phyloP scores from a whole-genome alignment of 106 monocot genomes.

The Dendrobium nobile region DNA sequence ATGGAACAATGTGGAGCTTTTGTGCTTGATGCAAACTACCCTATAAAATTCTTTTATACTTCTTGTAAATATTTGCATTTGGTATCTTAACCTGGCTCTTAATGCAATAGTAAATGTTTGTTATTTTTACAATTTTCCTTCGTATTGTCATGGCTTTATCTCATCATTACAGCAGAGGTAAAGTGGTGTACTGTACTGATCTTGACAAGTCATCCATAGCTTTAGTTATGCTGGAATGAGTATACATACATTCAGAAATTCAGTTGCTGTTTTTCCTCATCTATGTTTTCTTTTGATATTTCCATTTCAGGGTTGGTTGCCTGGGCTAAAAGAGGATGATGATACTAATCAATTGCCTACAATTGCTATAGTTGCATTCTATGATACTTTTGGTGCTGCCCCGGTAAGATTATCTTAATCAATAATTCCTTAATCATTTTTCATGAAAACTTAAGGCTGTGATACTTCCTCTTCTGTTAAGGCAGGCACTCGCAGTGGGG shows the following conservation, averaged over 20 bases:
- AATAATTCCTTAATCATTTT: background rate
- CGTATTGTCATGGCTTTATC: background rate
- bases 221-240: background rate
- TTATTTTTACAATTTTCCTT: background rate
- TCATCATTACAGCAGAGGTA: background rate
- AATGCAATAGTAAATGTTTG: background rate
- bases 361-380: conserved; percentile 93
- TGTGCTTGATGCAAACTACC: background rate
- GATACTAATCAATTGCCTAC: conserved; percentile 84
- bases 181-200: background rate
- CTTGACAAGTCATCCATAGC: conserved; percentile 3
- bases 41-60: background rate
- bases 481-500: conserved; percentile 91
- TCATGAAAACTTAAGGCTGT: conserved; percentile 6
- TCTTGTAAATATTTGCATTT: background rate
- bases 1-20: background rate
- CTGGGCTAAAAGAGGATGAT: conserved; percentile 74
- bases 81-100: background rate
- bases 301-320: conserved; percentile 80
- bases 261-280: background rate
- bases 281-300: background rate
- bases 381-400: conserved; percentile 98
- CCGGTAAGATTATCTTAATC: conserved; percentile 45
- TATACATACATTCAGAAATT: background rate
- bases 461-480: conserved; percentile 19